Evolutionary conservation across 257 asterid genomes (phyloP).

Genomic region (Lantana camara): DNA sequence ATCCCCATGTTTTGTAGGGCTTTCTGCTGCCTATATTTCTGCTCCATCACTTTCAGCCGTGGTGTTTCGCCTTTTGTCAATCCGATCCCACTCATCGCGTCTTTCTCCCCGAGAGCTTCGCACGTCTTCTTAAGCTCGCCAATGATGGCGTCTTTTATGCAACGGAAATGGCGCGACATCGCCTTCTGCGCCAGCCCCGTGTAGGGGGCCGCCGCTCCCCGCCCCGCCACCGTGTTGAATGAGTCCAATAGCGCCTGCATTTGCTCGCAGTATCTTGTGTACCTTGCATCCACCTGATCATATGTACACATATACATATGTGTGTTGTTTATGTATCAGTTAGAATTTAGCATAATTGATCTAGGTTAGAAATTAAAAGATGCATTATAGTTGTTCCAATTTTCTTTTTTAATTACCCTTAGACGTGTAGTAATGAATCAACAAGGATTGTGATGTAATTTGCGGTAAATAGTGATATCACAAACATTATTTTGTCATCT

Average conservation of each 20-base stretch:
- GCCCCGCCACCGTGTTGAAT: conserved; percentile 43
- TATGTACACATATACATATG: too few species aligned
- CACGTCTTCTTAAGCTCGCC: conserved; percentile 45
- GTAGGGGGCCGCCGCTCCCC: conserved; percentile 51
- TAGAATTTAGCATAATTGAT: too few species aligned
- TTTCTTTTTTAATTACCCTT: too few species aligned
- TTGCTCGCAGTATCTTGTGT: conserved; percentile 53
- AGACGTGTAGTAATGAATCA: too few species aligned
- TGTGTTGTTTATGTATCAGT: too few species aligned
- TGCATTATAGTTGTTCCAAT: too few species aligned
- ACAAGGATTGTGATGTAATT: too few species aligned
- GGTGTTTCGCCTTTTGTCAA: conserved; percentile 64
- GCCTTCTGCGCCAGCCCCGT: conserved; percentile 56
- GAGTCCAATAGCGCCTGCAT: conserved; percentile 51
- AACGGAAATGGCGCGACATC: conserved; percentile 60
- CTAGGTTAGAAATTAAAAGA: too few species aligned
- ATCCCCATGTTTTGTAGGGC: conserved; percentile 53
- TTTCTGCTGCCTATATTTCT: conserved; percentile 50
- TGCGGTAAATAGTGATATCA: too few species aligned
- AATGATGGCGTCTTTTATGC: conserved; percentile 50
- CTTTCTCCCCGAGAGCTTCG: conserved; percentile 52
- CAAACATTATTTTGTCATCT: too few species aligned
- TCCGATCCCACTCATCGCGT: conserved; percentile 32
- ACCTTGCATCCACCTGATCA: conserved; percentile 47
- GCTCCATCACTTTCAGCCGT: conserved; percentile 44